Conservation (phyloP, 768 basidiomycete species). For the Mycena rebaudengoi region DNA sequence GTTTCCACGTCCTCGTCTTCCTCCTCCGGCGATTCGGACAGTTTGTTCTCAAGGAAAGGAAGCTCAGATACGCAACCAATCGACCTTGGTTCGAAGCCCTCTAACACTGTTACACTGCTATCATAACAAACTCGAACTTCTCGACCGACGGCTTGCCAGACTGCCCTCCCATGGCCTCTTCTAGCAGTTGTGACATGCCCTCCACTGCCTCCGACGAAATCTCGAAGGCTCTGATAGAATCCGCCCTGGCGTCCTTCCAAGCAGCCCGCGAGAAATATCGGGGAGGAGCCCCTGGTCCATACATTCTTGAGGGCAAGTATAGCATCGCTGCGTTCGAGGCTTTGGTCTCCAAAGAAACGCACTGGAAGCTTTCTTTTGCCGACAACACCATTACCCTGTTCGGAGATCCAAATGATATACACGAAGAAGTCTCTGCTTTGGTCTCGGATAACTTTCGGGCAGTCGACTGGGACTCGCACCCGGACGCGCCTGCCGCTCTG, state of each 20-base stretch:
- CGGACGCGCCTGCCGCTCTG: background rate
- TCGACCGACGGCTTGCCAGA: too few species aligned
- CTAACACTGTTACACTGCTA: too few species aligned
- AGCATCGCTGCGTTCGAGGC: background rate
- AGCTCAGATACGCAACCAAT: too few species aligned
- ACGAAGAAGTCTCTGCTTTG: background rate
- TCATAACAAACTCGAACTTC: too few species aligned
- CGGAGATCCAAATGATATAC: background rate
- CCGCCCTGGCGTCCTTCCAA: background rate
- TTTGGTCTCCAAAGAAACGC: background rate
- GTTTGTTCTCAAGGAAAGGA: too few species aligned
- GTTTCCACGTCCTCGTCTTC: too few species aligned
- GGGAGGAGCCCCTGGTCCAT: background rate
- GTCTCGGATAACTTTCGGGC: background rate
- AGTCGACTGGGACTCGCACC: background rate
- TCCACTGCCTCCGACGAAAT: background rate
- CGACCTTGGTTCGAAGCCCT: too few species aligned
- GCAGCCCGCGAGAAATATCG: background rate
- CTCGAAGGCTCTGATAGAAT: background rate
- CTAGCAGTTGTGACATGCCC: background rate
- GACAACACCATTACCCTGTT: background rate
- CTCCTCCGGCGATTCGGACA: too few species aligned
- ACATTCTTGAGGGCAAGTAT: background rate
- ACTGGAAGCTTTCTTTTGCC: background rate
- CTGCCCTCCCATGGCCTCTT: too few species aligned